Base-by-base conservation (phyloP, 2,329 filamentous ascomycete genomes). In the Arachnomyces sp. region DNA sequence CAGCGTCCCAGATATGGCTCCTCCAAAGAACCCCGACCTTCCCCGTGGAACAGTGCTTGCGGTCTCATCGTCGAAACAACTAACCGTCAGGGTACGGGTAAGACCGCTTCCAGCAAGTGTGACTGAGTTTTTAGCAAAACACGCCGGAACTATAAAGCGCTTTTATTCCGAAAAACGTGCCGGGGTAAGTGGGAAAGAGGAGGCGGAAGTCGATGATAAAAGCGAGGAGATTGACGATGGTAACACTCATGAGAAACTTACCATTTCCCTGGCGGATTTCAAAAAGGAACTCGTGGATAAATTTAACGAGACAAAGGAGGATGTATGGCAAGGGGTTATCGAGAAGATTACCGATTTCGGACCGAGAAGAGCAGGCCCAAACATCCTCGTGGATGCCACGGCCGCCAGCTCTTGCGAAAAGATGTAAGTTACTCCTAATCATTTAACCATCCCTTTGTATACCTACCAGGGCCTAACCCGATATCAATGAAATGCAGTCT, bases 301-400 rank as follows among this genome's bases (percentile, higher is more conserved):
- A 1, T 82, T 96, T 44, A 77, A 86, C 36, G 75, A 76, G 18
- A 77, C 80, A 30, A 87, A 88, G 56, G 80, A 79, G 12, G 78
- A 83, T 40, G 61, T 77, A 1, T 96, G 89, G 86, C 79, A 78
- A 48, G 78, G 79, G 45, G 70, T 82, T 8, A 76, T 92, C 18
- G 81, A 93, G 45, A 80, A 80, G 53, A 90, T 98, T 51, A 78
- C 81, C n/a, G 84, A 86, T 0, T 98, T 98, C 60, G 92, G 90
- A 0, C 90, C 92, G 2, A 74, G 84, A 41, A 72, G 90, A 51
- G 80, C 80, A 9, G 92, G 92, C 0, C 87, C 90, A 1, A 98
- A 98, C 59, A 65, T 98, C 3, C 73, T 98, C 5, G 78, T 98
- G 43, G 92, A 98, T 59, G 73, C 78, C 3, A 95, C 90, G 0